Base-by-base conservation (phyloP, 2,329 filamentous ascomycete species). In the Aspergillus fischeri region DNA sequence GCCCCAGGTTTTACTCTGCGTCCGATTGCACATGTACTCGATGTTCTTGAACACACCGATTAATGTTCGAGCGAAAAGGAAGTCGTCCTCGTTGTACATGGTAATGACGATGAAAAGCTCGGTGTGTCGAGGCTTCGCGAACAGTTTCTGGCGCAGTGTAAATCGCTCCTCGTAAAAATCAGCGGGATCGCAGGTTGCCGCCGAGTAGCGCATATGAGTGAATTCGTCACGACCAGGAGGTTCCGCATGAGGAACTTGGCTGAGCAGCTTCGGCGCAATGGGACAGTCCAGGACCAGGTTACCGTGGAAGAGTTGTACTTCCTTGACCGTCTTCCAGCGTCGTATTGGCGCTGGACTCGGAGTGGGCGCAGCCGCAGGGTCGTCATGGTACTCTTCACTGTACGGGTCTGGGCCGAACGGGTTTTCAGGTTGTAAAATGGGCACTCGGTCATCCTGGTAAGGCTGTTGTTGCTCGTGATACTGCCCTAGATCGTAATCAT, bases 1-100 rank as follows among this genome's bases (percentile, higher is more conserved):
- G 64, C 94, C 94, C 94, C 94, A 99, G 0, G 93, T 97, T 78
- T 96, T 96, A 77, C 92, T 96, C 72, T 89, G 91, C 49, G 88
- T 91, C 51, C 93, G 86, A 59, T 90, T 91, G 76, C 94, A 97
- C 90, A 99, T 97, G 80, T 93, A 92, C 74, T 97, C 93, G 65
- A 99, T 91, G 74, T 99, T 99, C 79, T 99, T 97, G 81, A 97
- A 93, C 4, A 99, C 92, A 74, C 94, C 94, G 51, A 88, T 90
- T 91, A 99, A 91, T 4, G 94, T 97, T 45, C 94, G 87, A 25
- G 94, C 92, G 71, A 99, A 97, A 58, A 97, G 81, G 63, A 97
- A 87, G 67, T 99, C 94, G 73, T 99, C 93, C 71, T 99, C 94
- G 71, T 99, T 99, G 80, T 99, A 99, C 93, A 97, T 97, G 57